phyloP scores from a whole-genome alignment of 2,329 filamentous ascomycete genomes.

The Xylaria sp. region DNA sequence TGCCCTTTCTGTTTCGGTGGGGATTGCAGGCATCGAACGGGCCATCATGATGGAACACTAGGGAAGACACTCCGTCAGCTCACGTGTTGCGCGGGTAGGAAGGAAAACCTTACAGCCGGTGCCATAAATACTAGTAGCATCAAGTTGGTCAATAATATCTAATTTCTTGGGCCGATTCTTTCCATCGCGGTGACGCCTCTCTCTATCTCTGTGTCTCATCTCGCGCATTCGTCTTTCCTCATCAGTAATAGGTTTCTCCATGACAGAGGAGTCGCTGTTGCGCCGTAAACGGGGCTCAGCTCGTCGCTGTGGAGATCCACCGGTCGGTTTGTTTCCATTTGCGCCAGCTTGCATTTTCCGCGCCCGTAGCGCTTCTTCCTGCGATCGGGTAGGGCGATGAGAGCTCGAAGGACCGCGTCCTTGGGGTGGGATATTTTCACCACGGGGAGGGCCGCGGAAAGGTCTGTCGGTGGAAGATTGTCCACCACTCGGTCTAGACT shows the following conservation, averaged over 20 bases:
- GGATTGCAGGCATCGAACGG: conserved; percentile 97
- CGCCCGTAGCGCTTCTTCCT: conserved; percentile 70
- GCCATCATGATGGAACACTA: conserved; percentile 97
- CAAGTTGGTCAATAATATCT: conserved; percentile 95
- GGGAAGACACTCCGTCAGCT: conserved; percentile 20
- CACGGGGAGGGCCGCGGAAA: conserved; percentile 54
- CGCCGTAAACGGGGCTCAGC: conserved; percentile 68
- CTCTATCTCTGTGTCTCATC: conserved; percentile 62
- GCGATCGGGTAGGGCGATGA: conserved; percentile 73
- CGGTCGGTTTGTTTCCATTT: conserved; percentile 51
- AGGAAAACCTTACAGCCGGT: conserved; percentile 77
- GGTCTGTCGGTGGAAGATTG: conserved; percentile 54
- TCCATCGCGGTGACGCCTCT: conserved; percentile 64
- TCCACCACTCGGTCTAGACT: conserved; percentile 45
- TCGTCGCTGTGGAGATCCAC: conserved; percentile 54
- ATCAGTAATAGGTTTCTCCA: conserved; percentile 71
- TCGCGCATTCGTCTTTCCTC: conserved; percentile 66
- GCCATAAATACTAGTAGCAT: conserved; percentile 95
- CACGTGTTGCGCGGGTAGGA: conserved; percentile 4
- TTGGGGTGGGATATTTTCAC: conserved; percentile 62
- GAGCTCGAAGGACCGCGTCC: conserved; percentile 56
- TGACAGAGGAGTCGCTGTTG: conserved; percentile 82
- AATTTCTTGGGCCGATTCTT: conserved; percentile 65
- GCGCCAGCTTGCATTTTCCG: conserved; percentile 54
- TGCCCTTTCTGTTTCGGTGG: conserved; percentile 87